Evolutionary conservation across 2,329 filamentous ascomycete genomes (phyloP), one percentile per base, ranked within the genome.

Genomic region (Phyllosticta citribraziliensis): DNA sequence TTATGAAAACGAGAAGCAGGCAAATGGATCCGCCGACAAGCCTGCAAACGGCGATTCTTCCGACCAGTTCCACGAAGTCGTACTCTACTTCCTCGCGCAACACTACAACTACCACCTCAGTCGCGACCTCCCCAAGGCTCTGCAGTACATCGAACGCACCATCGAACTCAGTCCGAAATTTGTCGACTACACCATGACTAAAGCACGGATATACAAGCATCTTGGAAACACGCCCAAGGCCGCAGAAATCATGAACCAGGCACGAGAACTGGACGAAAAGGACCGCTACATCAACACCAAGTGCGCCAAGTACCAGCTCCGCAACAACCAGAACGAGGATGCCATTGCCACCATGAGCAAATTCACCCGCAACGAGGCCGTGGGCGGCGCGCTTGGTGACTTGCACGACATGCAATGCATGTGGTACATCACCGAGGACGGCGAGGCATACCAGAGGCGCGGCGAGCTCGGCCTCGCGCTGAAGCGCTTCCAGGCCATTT

Each of bases 201-300:
- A 94, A 76, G 94, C 95, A 5, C 85, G 95, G 69, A 94, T 97
- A 81, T 88, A 86, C 77, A 99, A 99, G 79, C 91, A 99, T 74
- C 80, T 83, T 57, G 94, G 93, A 24, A 86, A 97, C 69, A 77
- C 87, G 5, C 78, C 83, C 66, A 89, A 89, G 74, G 94, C 95
- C 1, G 84, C 92, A 0, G 88, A 91, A 69, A 83, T 85, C 52
- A 97, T 99, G 91, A 89, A 97, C 67, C 80, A 87, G 66, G 94
- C 94, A 1, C 86, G 94, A 58, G 82, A 85, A 64, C 81, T 97
- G 64, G 95, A 99, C 70, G 84, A 88, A 66, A 91, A 88, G 76
- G 94, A 99, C 72, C 87, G 94, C 53, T 96, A 97, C 73, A 97
- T 97, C 80, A 99, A 99, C 80, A 95, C 91, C 65, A 99, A 99